A percentile compares a stretch with the other conserved stretches of the same genome.
Conservation (phyloP, 371 early-diverging fungal genomes). For the Dinochytrium kinnereticum region DNA sequence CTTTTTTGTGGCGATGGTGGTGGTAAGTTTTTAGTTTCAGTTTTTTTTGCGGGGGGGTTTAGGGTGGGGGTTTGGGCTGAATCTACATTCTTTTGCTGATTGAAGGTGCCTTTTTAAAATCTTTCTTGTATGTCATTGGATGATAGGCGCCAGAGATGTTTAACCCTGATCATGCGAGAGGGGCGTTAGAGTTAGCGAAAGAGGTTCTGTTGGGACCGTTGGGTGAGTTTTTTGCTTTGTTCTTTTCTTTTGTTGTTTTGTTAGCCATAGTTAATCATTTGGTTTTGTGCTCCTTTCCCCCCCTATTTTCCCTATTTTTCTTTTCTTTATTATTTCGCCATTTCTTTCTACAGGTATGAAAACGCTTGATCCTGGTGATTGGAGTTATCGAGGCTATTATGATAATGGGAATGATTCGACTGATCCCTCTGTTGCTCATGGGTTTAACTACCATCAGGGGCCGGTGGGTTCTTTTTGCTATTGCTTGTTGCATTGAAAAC, state of each 20-base stretch:
- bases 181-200: conserved; percentile 69
- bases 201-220: conserved; percentile 80
- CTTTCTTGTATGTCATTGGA: no score
- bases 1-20: conserved; percentile 87
- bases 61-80: no score
- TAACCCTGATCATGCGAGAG: conserved; percentile 70
- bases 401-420: conserved; percentile 87
- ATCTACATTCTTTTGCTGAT: no score
- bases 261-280: no score
- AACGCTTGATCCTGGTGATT: conserved; percentile 90
- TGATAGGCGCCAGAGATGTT: conserved; percentile 93
- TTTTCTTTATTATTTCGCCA: background rate
- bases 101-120: no score
- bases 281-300: no score
- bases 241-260: no score
- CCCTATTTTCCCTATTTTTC: background rate
- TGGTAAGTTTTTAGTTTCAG: no score
- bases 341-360: conserved; percentile 70
- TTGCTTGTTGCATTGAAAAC: no score
- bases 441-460: conserved; percentile 97
- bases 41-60: no score
- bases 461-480: conserved; percentile 68
- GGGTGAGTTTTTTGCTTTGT: no score
- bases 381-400: conserved; percentile 88
- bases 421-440: conserved; percentile 85